Evolutionary conservation across 2,329 filamentous ascomycete species (phyloP).

Genomic region (Didymella segeticola): DNA sequence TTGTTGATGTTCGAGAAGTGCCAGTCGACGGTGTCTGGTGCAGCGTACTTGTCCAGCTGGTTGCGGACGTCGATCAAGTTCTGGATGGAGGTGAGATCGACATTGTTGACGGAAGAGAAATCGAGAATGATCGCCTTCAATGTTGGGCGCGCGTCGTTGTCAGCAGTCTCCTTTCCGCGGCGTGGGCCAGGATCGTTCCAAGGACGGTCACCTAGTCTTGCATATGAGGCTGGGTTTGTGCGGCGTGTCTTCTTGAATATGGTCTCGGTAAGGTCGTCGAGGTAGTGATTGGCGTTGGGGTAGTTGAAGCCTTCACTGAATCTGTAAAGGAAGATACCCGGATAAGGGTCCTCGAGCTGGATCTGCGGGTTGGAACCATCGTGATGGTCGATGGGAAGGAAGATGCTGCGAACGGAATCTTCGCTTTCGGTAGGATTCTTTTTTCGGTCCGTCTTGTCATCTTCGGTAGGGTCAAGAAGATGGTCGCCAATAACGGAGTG

Average conservation of each 20-base stretch:
- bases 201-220: slow-evolving; percentile 70
- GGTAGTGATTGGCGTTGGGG: slow-evolving; percentile 87
- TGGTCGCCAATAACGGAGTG: slow-evolving; percentile 87
- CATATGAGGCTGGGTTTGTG: slow-evolving; percentile 73
- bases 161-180: slow-evolving; percentile 55
- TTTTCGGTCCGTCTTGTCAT: slow-evolving; percentile 31
- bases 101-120: slow-evolving; percentile 92
- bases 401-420: slow-evolving; percentile 73
- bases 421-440: slow-evolving; percentile 38
- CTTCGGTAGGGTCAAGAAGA: slow-evolving; percentile 57
- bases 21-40: slow-evolving; percentile 88
- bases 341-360: slow-evolving; percentile 78
- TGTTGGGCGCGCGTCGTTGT: slow-evolving; percentile 64
- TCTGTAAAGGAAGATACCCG: slow-evolving; percentile 94
- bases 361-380: slow-evolving; percentile 91
- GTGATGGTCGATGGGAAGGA: slow-evolving; percentile 82
- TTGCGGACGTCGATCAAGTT: slow-evolving; percentile 94
- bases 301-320: slow-evolving; percentile 98
- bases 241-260: slow-evolving; percentile 71
- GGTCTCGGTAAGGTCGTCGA: slow-evolving; percentile 67
- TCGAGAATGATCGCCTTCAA: slow-evolving; percentile 91
- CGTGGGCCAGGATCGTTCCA: slow-evolving; percentile 93
- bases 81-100: slow-evolving; percentile 92
- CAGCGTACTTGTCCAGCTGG: slow-evolving; percentile 86
- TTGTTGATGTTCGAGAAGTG: slow-evolving; percentile 93